These are phyloP conservation scores for Globisporangium sylvaticum DNA, from an alignment of 352 stramenopile genomes.

Conservation along the genomic window DNA sequence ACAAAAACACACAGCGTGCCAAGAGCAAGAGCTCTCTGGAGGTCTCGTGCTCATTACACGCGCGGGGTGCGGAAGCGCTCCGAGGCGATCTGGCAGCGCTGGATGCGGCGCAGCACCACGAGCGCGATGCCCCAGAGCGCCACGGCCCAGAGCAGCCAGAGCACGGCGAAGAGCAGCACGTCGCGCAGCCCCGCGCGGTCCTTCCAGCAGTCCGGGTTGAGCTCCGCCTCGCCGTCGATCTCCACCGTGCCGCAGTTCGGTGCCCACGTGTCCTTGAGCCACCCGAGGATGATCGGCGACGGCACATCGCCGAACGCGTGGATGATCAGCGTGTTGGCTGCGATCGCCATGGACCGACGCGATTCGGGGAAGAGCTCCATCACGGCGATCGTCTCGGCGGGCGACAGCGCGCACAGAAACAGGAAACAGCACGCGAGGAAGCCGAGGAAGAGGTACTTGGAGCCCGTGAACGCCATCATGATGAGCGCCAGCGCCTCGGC, in stretches of 20 bases:
- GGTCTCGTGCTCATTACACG: no score
- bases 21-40: no score
- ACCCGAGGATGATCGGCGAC: conserved; percentile 90
- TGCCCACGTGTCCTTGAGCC: conserved; percentile 91
- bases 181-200: conserved; percentile 58
- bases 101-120: conserved; percentile 27
- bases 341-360: conserved; percentile 87
- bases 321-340: conserved; percentile 89
- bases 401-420: conserved; percentile 70
- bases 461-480: conserved; percentile 54
- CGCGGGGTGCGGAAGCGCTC: not conserved
- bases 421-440: conserved; percentile 70
- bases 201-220: conserved; percentile 65
- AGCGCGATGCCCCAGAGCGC: conserved; percentile 57
- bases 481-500: conserved; percentile 52
- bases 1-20: no score
- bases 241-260: conserved; percentile 81
- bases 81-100: not conserved
- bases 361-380: conserved; percentile 88
- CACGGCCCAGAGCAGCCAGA: conserved; percentile 74
- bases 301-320: conserved; percentile 94
- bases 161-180: conserved; percentile 68
- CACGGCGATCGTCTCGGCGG: conserved; percentile 81
- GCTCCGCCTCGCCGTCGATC: conserved; percentile 44
- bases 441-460: conserved; percentile 53